Evolutionary conservation across 2,329 filamentous ascomycete genomes (phyloP).

Genomic region (Diaporthe batatas): DNA sequence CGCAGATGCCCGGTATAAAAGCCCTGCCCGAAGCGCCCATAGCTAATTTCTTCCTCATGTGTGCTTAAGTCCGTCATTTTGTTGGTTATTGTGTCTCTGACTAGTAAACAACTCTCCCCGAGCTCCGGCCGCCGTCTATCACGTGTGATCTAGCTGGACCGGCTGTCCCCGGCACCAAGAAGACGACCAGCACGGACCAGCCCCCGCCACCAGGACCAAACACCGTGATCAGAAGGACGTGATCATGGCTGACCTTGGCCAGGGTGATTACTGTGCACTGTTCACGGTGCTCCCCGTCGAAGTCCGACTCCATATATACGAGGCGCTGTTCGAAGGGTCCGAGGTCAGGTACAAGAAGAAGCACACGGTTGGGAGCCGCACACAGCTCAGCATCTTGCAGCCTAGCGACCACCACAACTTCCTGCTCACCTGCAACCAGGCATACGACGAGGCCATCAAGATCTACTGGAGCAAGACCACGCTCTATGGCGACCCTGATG

Average conservation of each 20-base stretch:
- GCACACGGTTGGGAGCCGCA: background rate
- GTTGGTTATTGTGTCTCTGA: background rate
- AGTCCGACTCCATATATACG: background rate
- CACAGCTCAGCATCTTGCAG: background rate
- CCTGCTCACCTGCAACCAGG: background rate
- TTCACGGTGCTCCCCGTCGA: background rate
- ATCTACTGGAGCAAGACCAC: background rate
- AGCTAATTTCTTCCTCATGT: background rate
- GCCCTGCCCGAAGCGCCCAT: rapidly evolving
- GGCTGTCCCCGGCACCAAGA: too few relatives aligned
- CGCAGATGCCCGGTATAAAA: background rate
- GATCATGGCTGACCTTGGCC: background rate
- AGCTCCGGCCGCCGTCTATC: background rate
- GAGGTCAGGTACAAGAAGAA: background rate
- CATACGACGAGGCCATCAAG: background rate
- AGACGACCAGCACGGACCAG: background rate
- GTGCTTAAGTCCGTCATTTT: background rate
- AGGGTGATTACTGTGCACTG: background rate
- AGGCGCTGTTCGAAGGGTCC: background rate
- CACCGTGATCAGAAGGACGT: background rate
- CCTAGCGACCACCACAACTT: background rate
- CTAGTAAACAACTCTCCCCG: too few relatives aligned
- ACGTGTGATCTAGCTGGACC: too few relatives aligned
- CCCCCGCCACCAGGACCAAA: background rate
- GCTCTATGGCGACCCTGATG: background rate